Evolutionary conservation across 1,284 basidiomycete genomes (phyloP).

Genomic region (Salmacisia buchloeana): DNA sequence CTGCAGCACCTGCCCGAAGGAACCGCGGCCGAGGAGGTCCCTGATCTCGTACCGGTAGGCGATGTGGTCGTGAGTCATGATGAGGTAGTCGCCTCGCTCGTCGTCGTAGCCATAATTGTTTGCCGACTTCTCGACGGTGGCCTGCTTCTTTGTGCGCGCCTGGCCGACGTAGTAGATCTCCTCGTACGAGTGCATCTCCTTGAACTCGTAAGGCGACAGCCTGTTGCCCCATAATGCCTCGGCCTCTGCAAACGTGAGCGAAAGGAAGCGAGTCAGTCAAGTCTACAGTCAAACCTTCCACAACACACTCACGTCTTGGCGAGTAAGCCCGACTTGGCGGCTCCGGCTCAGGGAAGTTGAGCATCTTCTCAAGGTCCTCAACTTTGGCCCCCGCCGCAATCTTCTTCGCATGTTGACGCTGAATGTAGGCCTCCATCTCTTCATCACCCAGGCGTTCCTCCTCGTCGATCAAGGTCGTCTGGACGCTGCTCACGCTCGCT

Average conservation of each 20-base stretch:
- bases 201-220: slow-evolving; percentile 65
- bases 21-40: slow-evolving; percentile 90
- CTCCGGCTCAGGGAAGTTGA: slow-evolving; percentile 85
- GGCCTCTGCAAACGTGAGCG: slow-evolving; percentile 32
- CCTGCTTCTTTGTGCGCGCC: slow-evolving; percentile 38
- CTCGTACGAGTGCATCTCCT: slow-evolving; percentile 83
- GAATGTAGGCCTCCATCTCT: slow-evolving; percentile 93
- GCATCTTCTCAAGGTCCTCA: slow-evolving; percentile 78
- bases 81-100: slow-evolving; percentile 91
- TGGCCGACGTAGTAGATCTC: slow-evolving; percentile 75
- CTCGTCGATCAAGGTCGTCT: slow-evolving; percentile 55
- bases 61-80: slow-evolving; percentile 85
- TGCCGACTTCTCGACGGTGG: slow-evolving; percentile 59
- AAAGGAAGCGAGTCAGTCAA: slow-evolving; percentile 57
- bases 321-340: slow-evolving; percentile 65
- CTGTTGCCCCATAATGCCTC: slow-evolving; percentile 52
- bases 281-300: slow-evolving; percentile 18
- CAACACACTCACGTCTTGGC: slow-evolving; percentile 55
- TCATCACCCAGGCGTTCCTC: slow-evolving; percentile 87
- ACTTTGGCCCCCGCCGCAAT: slow-evolving; percentile 70
- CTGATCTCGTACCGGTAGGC: slow-evolving; percentile 92
- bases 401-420: slow-evolving; percentile 80
- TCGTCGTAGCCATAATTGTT: slow-evolving; percentile 98
- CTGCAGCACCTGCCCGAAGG: slow-evolving; percentile 93
- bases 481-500: neutral